Percentiles rank a stretch among this genome's conserved stretches.
These are phyloP conservation scores for Phytophthora fragariaefolia DNA, from an alignment of 352 stramenopile species.

Conservation along the genomic window DNA sequence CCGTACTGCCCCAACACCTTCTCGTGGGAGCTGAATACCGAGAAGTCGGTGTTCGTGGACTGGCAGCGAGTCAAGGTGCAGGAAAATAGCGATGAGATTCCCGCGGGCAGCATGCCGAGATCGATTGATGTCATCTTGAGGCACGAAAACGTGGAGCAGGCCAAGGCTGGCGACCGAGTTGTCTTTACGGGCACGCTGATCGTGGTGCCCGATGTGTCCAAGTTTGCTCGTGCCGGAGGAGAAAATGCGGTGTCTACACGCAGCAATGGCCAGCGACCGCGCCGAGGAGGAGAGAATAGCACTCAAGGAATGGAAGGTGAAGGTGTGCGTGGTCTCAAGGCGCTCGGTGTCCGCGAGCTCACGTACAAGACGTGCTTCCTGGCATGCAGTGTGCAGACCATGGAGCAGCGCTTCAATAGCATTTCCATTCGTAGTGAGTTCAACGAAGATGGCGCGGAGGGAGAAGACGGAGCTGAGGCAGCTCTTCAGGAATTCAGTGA, in stretches of 20 bases:
- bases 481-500: conserved; percentile 88
- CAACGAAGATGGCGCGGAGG: conserved; percentile 53
- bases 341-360: conserved; percentile 96
- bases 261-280: conserved; percentile 28
- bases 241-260: conserved; percentile 73
- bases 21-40: conserved; percentile 85
- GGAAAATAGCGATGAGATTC: conserved; percentile 99
- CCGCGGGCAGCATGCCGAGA: conserved; percentile 97
- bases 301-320: conserved; percentile 86
- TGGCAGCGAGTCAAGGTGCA: conserved; percentile 99
- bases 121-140: conserved; percentile 97
- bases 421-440: conserved; percentile 87
- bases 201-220: conserved; percentile 96
- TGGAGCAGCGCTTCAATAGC: conserved; percentile 89
- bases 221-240: conserved; percentile 80
- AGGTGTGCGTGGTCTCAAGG: conserved; percentile 95
- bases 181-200: conserved; percentile 96
- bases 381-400: conserved; percentile 93
- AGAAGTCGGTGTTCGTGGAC: conserved; percentile 97
- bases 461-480: conserved; percentile 30
- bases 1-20: conserved; percentile 94
- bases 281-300: conserved; percentile 67
- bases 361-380: conserved; percentile 99
- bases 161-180: conserved; percentile 95
- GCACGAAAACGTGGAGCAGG: conserved; percentile 98